Base-by-base conservation (phyloP, 768 basidiomycete species). In the Boletus sp. region DNA sequence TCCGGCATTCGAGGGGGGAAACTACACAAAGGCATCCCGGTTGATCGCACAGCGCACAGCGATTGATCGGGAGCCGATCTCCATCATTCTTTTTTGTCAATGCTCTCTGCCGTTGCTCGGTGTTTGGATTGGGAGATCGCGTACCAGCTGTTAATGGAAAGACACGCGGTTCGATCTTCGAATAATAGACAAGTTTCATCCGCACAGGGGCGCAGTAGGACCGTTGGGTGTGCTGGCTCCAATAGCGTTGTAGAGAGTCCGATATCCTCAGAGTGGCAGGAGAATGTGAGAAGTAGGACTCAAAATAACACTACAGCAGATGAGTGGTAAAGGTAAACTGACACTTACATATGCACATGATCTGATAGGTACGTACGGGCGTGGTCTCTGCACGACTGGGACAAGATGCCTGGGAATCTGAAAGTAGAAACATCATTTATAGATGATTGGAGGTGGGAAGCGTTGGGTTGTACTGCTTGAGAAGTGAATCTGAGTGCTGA, bases 311-410 rank as follows among this genome's bases (percentile, higher is more conserved):
- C 17, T 49, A 7, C 11, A 44, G 34, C 14, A 39, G 30, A n/a
- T 19, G 44, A 40, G 42, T 21, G 41, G 33, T 33, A 47, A 42
- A 47, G 47, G 13, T 14, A 47, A 33, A 34, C 14, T 40, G 47
- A 15, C 15, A 49, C 50, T 58, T 55, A 66, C 62, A 64, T 57
- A 64, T 58, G 45, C n/a, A 25, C 1, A 30, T 29, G 33, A 17
- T 27, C 56, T n/a, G 55, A 69, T 56, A 59, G 57, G 65, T n/a
- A 30, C 39, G 17, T 25, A 23, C 35, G n/a, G 33, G 23, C 23
- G 41, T 53, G 51, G 27, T 40, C 29, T 13, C 47, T 30, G 44
- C 10, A 29, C 51, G 32, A 50, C 29, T 38, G 7, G 43, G 47
- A 19, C 37, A 39, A 29, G n/a, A 43, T 25, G 41, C 43, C 53